Evolutionary conservation across 2,329 filamentous ascomycete genomes (phyloP), one percentile per base, ranked within the genome.

Genomic region (Clathrospora elynae): DNA sequence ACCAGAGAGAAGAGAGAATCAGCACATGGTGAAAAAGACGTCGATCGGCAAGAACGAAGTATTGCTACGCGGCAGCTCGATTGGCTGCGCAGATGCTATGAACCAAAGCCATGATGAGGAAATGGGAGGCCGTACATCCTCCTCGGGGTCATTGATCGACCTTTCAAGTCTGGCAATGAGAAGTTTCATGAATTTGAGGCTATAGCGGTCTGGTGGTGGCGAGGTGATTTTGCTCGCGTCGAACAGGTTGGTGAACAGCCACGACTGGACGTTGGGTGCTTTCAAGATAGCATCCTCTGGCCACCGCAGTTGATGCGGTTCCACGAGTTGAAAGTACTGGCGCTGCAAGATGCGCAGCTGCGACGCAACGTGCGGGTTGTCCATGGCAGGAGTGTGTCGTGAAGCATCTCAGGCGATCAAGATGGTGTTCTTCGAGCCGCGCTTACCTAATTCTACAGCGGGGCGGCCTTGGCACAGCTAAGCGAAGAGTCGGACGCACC

Each of bases 261-360:
- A 76, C 51, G 81, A 72, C 66, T 96, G 91, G 2, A 85, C 80
- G 3, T 74, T 69, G 8, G 81, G 73, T 18, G 79, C 74, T 49
- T 82, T 80, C 18, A 96, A 74, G 10, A 80, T 63, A 16, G 76
- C 60, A 14, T 74, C 70, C 16, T 79, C 70, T 1, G 90, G 90
- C 66, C 85, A 87, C 33, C 80, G 77, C 23, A 92, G 73, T 18
- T 76, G 66, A 6, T 76, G 67, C 1, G 75, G 73, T 32, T 91
- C 78, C 28, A 84, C 83, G 2, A 91, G 75, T 66, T 96, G 90
- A 22, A 92, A 78, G 63, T 89, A 95, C 65, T 96, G 90, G 49
- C 80, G 79, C 54, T 82, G 84, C 64, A 90, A 83, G 12, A 72
- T 52, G 6, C 46, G 52, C 18, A 70, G 45, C 18, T 55, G 49